Percentiles rank a stretch among this genome's conserved stretches.
Evolutionary conservation across 495 filamentous ascomycete genomes (phyloP).

Genomic region (Tuber borchii): DNA sequence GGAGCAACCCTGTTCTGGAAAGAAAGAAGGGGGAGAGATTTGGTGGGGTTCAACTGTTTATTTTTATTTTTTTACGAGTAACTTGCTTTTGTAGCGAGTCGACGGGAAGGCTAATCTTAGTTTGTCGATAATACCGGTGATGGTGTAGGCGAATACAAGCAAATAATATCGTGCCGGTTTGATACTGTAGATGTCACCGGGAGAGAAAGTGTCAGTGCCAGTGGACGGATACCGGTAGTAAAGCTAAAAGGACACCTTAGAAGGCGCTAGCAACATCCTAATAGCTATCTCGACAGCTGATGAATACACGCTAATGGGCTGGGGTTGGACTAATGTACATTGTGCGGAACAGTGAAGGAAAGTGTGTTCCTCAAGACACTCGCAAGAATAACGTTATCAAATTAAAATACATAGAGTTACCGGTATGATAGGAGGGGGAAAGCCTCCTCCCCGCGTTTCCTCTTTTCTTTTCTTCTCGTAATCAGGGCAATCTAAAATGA

Average conservation of each 20-base stretch:
- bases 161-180: neutral
- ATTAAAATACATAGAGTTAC: neutral
- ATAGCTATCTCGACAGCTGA: neutral
- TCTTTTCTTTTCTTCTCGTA: neutral
- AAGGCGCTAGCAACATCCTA: neutral
- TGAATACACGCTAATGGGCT: neutral
- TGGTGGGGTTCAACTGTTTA: neutral
- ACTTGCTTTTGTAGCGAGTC: neutral
- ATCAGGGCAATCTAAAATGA: neutral
- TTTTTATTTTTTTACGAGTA: too few species aligned
- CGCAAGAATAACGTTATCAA: neutral
- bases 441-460: neutral
- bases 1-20: too few species aligned
- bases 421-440: neutral
- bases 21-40: neutral
- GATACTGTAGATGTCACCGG: neutral
- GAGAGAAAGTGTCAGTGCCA: neutral
- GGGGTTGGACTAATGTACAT: neutral
- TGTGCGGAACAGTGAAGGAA: neutral
- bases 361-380: neutral
- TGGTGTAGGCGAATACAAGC: neutral
- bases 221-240: neutral
- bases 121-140: too few species aligned
- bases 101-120: neutral
- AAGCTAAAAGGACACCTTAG: neutral